These are phyloP conservation scores for Veloporphyrellus conicus DNA, from an alignment of 1,284 basidiomycete species.

Conservation along the genomic window DNA sequence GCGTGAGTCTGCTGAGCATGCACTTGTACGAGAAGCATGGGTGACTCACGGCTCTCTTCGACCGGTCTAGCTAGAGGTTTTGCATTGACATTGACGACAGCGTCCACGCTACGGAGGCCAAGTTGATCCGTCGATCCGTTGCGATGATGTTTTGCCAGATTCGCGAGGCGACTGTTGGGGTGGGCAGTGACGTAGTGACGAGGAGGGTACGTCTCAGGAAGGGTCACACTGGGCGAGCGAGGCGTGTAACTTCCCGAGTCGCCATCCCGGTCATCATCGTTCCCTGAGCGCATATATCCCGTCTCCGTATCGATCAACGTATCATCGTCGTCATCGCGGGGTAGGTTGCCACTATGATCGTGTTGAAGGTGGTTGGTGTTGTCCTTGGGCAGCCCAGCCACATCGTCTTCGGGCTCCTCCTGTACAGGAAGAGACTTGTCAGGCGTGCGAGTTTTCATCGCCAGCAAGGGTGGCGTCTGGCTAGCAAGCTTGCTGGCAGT, in stretches of 20 bases:
- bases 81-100: slow-evolving; percentile 51
- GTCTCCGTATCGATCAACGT: slow-evolving; percentile 44
- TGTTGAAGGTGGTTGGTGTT: slow-evolving; percentile 20
- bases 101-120: slow-evolving; percentile 55
- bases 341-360: slow-evolving; percentile 31
- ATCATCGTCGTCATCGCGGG: slow-evolving; percentile 48
- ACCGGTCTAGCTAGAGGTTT: slow-evolving; percentile 34
- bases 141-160: slow-evolving; percentile 30
- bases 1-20: slow-evolving; percentile 16
- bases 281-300: slow-evolving; percentile 30
- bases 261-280: slow-evolving; percentile 32
- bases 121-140: slow-evolving; percentile 56
- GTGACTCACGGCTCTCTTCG: slow-evolving; percentile 31
- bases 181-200: slow-evolving; percentile 24
- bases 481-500: slow-evolving; percentile 40
- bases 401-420: slow-evolving; percentile 70
- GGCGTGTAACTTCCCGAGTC: slow-evolving; percentile 55
- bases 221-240: slow-evolving; percentile 58
- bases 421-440: slow-evolving; percentile 73
- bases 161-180: slow-evolving; percentile 23
- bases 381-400: slow-evolving; percentile 34
- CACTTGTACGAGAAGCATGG: slow-evolving; percentile 2
- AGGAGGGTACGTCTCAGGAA: slow-evolving; percentile 44
- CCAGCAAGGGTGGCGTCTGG: slow-evolving; percentile 56
- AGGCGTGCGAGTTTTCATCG: slow-evolving; percentile 55